Percentiles rank a stretch among this genome's conserved stretches.
phyloP scores from a whole-genome alignment of 176 grass and related monocot species.

The Cenchrus fungigraminus region DNA sequence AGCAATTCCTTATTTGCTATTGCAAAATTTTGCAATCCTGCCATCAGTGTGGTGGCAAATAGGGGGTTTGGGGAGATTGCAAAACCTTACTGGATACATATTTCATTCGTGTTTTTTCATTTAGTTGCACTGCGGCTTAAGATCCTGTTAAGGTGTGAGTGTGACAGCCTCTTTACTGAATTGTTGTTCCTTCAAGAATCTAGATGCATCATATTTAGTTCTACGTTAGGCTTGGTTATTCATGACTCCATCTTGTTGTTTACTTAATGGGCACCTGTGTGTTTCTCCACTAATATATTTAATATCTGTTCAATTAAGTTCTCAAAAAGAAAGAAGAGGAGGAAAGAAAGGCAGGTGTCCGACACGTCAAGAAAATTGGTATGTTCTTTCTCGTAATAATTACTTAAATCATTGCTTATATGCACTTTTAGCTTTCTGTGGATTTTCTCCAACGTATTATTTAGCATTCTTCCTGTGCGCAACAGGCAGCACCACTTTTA shows the following conservation, averaged over 20 bases:
- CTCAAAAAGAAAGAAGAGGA: constrained; percentile 80
- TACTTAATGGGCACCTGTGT: neutral
- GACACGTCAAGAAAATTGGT: constrained; percentile 59
- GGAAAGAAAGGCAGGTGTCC: constrained; percentile 55
- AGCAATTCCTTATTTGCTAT: neutral
- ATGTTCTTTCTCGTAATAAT: constrained; percentile 31
- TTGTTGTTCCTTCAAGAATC: neutral
- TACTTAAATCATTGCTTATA: neutral
- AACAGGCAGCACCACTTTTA: constrained; percentile 1
- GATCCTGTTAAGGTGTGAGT: neutral
- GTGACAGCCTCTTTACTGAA: neutral
- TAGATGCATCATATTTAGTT: neutral
- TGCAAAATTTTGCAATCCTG: neutral
- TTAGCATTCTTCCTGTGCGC: neutral
- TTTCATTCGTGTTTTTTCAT: neutral
- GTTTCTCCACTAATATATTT: constrained; percentile 39
- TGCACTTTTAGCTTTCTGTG: neutral
- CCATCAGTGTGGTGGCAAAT: neutral
- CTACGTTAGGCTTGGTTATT: constrained; percentile 23
- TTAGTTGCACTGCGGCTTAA: constrained; percentile 15
- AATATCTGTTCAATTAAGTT: constrained; percentile 44
- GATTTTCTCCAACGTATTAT: neutral
- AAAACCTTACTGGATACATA: neutral
- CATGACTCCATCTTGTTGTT: neutral
- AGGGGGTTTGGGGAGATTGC: neutral